phyloP scores from a whole-genome alignment of 805 yeast genomes.

The Hanseniaspora nectarophila region DNA sequence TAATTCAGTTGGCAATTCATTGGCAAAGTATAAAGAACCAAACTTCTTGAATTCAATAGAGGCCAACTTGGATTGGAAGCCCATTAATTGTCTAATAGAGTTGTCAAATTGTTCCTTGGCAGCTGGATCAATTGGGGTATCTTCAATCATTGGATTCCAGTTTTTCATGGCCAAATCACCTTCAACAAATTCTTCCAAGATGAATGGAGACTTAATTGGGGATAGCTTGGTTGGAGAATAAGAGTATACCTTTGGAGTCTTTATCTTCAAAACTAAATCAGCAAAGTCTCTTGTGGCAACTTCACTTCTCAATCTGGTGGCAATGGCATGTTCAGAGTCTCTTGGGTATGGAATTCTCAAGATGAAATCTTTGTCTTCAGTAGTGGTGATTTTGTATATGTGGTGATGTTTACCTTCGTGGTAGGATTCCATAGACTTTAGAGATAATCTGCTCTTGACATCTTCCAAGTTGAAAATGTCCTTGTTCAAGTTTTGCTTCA shows the following conservation, averaged over 20 bases:
- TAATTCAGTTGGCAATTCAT: constrained; percentile 39
- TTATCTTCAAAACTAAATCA: constrained; percentile 47
- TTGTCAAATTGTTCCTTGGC: constrained; percentile 40
- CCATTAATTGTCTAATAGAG: constrained; percentile 64
- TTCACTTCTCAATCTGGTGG: constrained; percentile 67
- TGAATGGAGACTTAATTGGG: constrained; percentile 59
- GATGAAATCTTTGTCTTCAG: constrained; percentile 51
- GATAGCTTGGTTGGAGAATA: constrained; percentile 54
- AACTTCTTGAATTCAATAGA: constrained; percentile 51
- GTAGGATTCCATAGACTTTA: constrained; percentile 66
- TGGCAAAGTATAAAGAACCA: constrained; percentile 73
- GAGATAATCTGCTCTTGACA: constrained; percentile 34
- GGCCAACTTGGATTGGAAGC: constrained; percentile 46
- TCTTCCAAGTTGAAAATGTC: constrained; percentile 34
- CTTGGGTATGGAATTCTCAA: constrained; percentile 78
- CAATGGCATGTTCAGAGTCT: constrained; percentile 52
- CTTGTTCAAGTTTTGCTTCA: constrained; percentile 39
- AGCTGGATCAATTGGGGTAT: constrained; percentile 37
- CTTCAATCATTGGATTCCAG: constrained; percentile 75
- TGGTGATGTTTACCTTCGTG: constrained; percentile 94
- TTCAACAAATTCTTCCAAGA: constrained; percentile 64
- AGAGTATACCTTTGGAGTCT: constrained; percentile 61
- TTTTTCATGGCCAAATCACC: constrained; percentile 77
- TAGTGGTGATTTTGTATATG: constrained; percentile 53
- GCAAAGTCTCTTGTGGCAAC: constrained; percentile 89